Evolutionary conservation across 768 basidiomycete genomes (phyloP), one percentile per base, ranked within the genome.

Genomic region (Nidularia sp.): DNA sequence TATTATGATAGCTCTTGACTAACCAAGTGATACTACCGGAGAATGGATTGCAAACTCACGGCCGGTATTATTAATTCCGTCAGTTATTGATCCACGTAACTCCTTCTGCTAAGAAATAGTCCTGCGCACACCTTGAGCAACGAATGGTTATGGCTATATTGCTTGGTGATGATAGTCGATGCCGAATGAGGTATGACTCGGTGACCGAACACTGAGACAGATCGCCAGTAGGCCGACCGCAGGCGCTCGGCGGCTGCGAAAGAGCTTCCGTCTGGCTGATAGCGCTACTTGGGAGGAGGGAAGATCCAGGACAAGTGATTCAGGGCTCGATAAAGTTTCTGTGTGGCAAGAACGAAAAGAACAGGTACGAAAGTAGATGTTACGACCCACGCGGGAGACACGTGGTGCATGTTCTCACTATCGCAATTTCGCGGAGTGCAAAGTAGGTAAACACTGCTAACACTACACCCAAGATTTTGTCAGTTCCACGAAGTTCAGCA

Each of bases 1-100:
- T 66, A 71, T 61, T 64, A 22, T 45, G 44, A 45, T 22, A 45
- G 25, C 44, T 5, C 9, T 45, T 45, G 44, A 45, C 44, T 56
- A 45, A 45, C 13, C 22, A 45, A 9, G 44, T 25, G 13, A 22
- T 45, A 45, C 44, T 13, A 45, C 12, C 22, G 44, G 22, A 13
- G 25, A 45, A 45, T 2, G 22, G 44, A 25, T 9, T 13, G 13
- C 12, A 13, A 45, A 10, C 44, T 45, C 44, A 25, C 44, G 44
- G 9, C 44, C 44, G 13, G 25, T 55, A 45, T 45, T 13, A 45
- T 45, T 45, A 45, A 45, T 45, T 41, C 15, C 36, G 36, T 41
- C 36, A 10, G 10, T 15, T 41, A 15, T 15, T 41, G 36, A 41
- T 41, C 10, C 36, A 41, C 9, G 36, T 10, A 41, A 4, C 9